Conservation (phyloP, 495 filamentous ascomycete genomes). For the Tuber calosporum region DNA sequence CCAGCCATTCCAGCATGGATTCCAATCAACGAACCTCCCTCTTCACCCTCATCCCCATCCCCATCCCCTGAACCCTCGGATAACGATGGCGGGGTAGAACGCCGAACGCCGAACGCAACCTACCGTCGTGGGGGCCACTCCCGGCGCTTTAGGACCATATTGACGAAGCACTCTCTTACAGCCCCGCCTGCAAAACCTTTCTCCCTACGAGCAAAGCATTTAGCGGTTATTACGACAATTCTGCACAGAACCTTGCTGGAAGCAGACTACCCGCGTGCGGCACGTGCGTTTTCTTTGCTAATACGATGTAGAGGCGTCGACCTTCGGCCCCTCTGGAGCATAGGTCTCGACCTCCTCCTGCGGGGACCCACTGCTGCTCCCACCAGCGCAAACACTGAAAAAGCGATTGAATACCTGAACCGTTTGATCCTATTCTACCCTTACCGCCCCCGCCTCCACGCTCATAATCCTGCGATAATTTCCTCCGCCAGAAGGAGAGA, state of each 20-base stretch:
- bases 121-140: slow-evolving; percentile 21
- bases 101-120: not conserved
- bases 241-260: slow-evolving; percentile 31
- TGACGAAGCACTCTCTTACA: slow-evolving; percentile 28
- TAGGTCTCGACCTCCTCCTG: slow-evolving; percentile 33
- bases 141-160: slow-evolving; percentile 8
- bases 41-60: not conserved
- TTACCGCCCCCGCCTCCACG: slow-evolving; percentile 10
- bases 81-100: not conserved
- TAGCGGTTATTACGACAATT: slow-evolving; percentile 24
- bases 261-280: slow-evolving; percentile 25
- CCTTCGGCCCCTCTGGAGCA: slow-evolving; percentile 27
- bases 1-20: slow-evolving; percentile 2
- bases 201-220: slow-evolving; percentile 25
- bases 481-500: slow-evolving; percentile 1
- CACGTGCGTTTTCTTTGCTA: slow-evolving; percentile 33
- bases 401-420: slow-evolving; percentile 30
- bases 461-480: slow-evolving; percentile 18
- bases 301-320: slow-evolving; percentile 30
- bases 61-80: not conserved
- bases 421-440: slow-evolving; percentile 33
- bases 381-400: slow-evolving; percentile 2
- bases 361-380: not conserved
- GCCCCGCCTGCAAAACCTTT: slow-evolving; percentile 4
- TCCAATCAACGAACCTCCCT: slow-evolving; percentile 7